Evolutionary conservation across 2,329 filamentous ascomycete species (phyloP).

Genomic region (Metarhizium album): DNA sequence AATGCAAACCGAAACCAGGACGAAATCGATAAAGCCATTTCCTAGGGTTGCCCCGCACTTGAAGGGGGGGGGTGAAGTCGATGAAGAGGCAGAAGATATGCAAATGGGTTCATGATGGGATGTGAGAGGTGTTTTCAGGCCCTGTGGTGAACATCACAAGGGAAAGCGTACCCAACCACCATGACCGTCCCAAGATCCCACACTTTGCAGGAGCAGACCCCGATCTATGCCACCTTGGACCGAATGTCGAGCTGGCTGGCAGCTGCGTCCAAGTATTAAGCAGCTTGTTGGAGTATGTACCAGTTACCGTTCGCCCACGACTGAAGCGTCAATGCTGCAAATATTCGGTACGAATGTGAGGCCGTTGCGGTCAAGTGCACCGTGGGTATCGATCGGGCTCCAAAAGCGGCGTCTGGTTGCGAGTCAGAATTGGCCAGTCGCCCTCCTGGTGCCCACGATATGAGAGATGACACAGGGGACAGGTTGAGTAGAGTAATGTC

Average conservation of each 20-base stretch:
- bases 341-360: background rate
- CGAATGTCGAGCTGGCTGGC: slow-evolving; percentile 5
- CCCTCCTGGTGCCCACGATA: slow-evolving; percentile 1
- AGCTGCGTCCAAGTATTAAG: too few species aligned
- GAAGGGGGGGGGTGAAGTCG: background rate
- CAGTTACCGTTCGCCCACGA: background rate
- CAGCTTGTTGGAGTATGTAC: background rate
- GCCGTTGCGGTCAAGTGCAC: background rate
- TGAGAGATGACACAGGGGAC: background rate
- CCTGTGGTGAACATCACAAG: slow-evolving; percentile 4
- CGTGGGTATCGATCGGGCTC: slow-evolving; percentile 15
- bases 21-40: slow-evolving; percentile 2
- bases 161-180: slow-evolving; percentile 31
- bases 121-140: background rate
- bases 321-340: background rate
- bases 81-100: background rate
- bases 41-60: slow-evolving; percentile 6
- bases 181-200: slow-evolving; percentile 7
- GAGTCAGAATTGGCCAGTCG: slow-evolving; percentile 15
- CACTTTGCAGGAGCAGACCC: slow-evolving; percentile 13
- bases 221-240: background rate
- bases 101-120: background rate
- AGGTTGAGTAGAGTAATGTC: background rate
- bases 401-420: slow-evolving; percentile 9
- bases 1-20: slow-evolving; percentile 3